A percentile compares a stretch with the other conserved stretches of the same genome.
Evolutionary conservation across 2,329 filamentous ascomycete genomes (phyloP).

Genomic region (Whalleya microplaca): DNA sequence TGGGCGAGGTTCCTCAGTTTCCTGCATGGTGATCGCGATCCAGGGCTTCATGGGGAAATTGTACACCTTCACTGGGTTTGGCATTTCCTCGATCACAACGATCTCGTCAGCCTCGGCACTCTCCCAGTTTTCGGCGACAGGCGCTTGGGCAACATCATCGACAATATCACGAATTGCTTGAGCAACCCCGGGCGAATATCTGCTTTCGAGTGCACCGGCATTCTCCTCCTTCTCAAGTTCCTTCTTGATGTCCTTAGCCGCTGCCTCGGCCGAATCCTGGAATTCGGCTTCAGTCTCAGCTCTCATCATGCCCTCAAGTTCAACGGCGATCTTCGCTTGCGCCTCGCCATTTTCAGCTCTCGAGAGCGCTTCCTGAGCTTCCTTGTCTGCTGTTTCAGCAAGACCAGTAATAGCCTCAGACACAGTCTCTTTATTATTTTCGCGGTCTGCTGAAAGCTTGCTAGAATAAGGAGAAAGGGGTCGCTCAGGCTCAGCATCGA

Average conservation of each 20-base stretch:
- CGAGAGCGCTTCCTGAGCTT: constrained; percentile 68
- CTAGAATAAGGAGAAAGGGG: constrained; percentile 10
- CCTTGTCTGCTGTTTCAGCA: constrained; percentile 54
- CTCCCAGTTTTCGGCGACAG: constrained; percentile 88
- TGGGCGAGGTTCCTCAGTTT: constrained; percentile 59
- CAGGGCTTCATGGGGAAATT: constrained; percentile 98
- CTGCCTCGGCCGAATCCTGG: constrained; percentile 51
- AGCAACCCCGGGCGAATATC: constrained; percentile 54
- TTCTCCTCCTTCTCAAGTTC: constrained; percentile 60
- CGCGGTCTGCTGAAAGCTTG: constrained; percentile 11
- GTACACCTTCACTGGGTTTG: constrained; percentile 75
- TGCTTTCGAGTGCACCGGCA: constrained; percentile 56
- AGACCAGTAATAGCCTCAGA: constrained; percentile 70
- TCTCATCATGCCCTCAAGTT: constrained; percentile 53
- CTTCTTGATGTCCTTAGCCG: constrained; percentile 54
- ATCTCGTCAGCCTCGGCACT: constrained; percentile 76
- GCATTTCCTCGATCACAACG: constrained; percentile 67
- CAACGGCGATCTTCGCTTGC: constrained; percentile 52
- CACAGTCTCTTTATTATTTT: constrained; percentile 65
- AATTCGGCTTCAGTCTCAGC: constrained; percentile 59
- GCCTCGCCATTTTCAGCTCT: constrained; percentile 55
- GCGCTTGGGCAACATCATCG: constrained; percentile 61
- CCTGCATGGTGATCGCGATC: constrained; percentile 80
- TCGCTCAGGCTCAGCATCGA: constrained; percentile 27
- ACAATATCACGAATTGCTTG: constrained; percentile 54